A percentile compares a stretch with the other conserved stretches of the same genome.
These are phyloP conservation scores for Neonectria punicea DNA, from an alignment of 2,329 filamentous ascomycete genomes.

Conservation along the genomic window DNA sequence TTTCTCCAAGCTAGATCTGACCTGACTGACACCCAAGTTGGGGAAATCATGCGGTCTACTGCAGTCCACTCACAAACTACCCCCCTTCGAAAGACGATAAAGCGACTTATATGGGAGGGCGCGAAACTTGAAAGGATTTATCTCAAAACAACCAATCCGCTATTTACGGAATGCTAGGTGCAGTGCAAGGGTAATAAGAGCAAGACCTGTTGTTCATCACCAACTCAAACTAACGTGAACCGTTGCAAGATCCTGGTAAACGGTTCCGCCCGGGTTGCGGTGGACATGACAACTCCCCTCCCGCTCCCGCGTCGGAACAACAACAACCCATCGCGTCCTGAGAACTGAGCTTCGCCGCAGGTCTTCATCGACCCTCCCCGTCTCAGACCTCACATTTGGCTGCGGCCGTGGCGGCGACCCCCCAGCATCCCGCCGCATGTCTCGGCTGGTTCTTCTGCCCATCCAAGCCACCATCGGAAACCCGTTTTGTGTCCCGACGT, in stretches of 20 bases:
- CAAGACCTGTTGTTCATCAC: conserved; percentile 1
- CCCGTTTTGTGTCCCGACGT: conserved; percentile 15
- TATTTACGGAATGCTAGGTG: conserved; percentile 3
- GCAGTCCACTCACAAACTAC: neutral
- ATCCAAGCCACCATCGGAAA: conserved; percentile 26
- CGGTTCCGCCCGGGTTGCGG: conserved; percentile 22
- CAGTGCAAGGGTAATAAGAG: conserved; percentile 3
- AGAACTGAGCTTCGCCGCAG: conserved; percentile 1
- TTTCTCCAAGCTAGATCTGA: neutral
- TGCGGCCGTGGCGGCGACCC: conserved; percentile 9
- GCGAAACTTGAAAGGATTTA: neutral
- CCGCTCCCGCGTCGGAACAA: conserved; percentile 19
- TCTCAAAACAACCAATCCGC: conserved; percentile 6
- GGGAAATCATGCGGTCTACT: neutral
- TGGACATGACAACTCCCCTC: conserved; percentile 21
- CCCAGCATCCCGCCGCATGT: conserved; percentile 18
- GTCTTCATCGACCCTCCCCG: neutral
- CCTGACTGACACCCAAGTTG: neutral
- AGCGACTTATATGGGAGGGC: neutral
- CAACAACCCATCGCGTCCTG: conserved; percentile 5
- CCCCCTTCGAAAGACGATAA: conserved; percentile 2
- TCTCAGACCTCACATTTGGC: conserved; percentile 9
- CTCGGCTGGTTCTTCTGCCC: conserved; percentile 24
- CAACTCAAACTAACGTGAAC: conserved; percentile 26
- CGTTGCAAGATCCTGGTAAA: conserved; percentile 28